Evolutionary conservation across 169 alveolate species (phyloP).

Genomic region (Babesia bovis): DNA sequence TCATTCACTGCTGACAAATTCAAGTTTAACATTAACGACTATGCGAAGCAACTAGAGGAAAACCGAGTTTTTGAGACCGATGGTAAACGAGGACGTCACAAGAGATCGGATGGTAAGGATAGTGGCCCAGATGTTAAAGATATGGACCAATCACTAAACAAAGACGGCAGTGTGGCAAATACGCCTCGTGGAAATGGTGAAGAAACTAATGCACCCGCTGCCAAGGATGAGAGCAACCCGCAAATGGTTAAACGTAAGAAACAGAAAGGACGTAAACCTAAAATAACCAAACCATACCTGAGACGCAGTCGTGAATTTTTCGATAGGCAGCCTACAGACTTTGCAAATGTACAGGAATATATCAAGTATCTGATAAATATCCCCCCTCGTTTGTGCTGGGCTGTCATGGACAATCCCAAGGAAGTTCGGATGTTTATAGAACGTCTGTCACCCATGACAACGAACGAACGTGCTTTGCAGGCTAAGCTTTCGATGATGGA

Average conservation of each 20-base stretch:
- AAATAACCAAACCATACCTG: slow-evolving; percentile 30
- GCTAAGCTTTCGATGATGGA: slow-evolving; percentile 30
- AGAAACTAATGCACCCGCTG: neutral
- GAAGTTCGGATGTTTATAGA: slow-evolving; percentile 37
- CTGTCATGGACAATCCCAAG: slow-evolving; percentile 37
- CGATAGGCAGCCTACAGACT: slow-evolving; percentile 51
- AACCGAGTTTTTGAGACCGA: slow-evolving; percentile 15
- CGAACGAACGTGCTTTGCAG: slow-evolving; percentile 40
- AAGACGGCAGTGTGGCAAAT: slow-evolving; percentile 5
- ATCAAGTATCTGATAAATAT: slow-evolving; percentile 13
- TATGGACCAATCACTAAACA: neutral
- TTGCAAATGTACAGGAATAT: slow-evolving; percentile 35
- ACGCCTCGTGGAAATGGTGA: neutral
- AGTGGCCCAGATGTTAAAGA: neutral
- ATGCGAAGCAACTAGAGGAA: slow-evolving; percentile 28
- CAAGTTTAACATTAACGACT: slow-evolving; percentile 18
- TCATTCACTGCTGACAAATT: slow-evolving; percentile 34
- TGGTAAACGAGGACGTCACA: slow-evolving; percentile 13
- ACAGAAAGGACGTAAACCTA: slow-evolving; percentile 24
- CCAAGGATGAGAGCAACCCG: neutral
- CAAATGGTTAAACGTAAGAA: slow-evolving; percentile 14
- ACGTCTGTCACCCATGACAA: slow-evolving; percentile 40
- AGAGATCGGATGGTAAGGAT: slow-evolving; percentile 2
- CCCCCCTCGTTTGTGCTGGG: slow-evolving; percentile 50
- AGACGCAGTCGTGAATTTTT: slow-evolving; percentile 47